Evolutionary conservation across 2,329 filamentous ascomycete species (phyloP), one percentile per base, ranked within the genome.

Genomic region (Calycina marina): DNA sequence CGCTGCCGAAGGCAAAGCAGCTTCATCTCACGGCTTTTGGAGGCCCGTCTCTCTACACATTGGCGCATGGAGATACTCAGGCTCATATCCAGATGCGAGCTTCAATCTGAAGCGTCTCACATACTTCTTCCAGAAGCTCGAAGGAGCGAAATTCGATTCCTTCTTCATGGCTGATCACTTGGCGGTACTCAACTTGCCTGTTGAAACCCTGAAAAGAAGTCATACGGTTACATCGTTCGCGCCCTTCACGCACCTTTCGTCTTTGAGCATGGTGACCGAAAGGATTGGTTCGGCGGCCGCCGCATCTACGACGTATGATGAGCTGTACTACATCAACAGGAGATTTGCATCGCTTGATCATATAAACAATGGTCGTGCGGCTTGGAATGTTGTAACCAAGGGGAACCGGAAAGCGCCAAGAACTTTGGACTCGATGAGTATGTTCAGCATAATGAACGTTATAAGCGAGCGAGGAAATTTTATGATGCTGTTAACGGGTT

Each of bases 101-200:
- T 78, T 53, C 69, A 70, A 65, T 15, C 54, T 72, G 12, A 53
- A 65, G 3, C 69, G 76, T 38, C 76, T 72, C 69, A 59, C 65
- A 1, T 59, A 68, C 31, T 53, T 77, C 0, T 72, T 72, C 0
- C 60, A 72, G 36, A 52, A 69, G 0, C 60, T 75, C 0, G 72
- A 77, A 43, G 56, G 59, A 0, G 70, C 66, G 24, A 70, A 72
- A 30, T 73, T 76, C 39, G 69, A 76, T 35, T 70, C 68, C 5
- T 72, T 76, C 25, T 77, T 76, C 49, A 72, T 77, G 34, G 72
- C 72, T 0, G 72, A 77, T 46, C 71, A 75, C 0, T 58, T 79
- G 3, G 65, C 62, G 3, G 64, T 69, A 2, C 44, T 68, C 26
- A 69, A 69, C 39, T 68, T 69, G 67, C 66, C 66, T 0, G 48